phyloP scores from a whole-genome alignment of 192 early-diverging fungal genomes.

The Coemansia sp. region DNA sequence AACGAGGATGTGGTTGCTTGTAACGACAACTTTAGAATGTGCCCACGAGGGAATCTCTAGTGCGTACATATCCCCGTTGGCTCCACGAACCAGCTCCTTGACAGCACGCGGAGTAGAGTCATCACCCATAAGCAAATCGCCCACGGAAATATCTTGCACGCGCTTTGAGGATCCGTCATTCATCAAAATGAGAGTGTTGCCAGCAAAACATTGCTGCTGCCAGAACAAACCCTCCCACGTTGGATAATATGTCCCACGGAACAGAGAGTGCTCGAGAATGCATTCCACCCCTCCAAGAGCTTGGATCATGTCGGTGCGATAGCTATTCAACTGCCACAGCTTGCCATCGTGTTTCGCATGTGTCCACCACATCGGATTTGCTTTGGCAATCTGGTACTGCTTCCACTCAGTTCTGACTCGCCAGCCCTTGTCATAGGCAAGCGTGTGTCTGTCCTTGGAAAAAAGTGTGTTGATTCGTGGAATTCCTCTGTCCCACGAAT shows the following conservation, averaged over 20 bases:
- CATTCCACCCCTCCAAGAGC: constrained; percentile 98
- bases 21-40: constrained; percentile 15
- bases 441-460: constrained; percentile 97
- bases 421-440: constrained; percentile 99
- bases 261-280: constrained; percentile 97
- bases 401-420: constrained; percentile 95
- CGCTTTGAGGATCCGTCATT: constrained; percentile 39
- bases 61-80: constrained; percentile 29
- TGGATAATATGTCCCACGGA: constrained; percentile 97
- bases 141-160: constrained; percentile 48
- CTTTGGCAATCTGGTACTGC: constrained; percentile 93
- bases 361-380: constrained; percentile 98
- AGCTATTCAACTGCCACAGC: constrained; percentile 93
- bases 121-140: constrained; percentile 58
- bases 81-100: constrained; percentile 31
- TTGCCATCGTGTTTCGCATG: constrained; percentile 80
- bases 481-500: constrained; percentile 98
- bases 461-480: constrained; percentile 98
- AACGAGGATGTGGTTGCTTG: constrained; percentile 44
- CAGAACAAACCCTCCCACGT: constrained; percentile 99
- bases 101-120: constrained; percentile 54
- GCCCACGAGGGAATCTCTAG: constrained; percentile 26
- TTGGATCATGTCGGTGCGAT: constrained; percentile 99
- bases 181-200: constrained; percentile 58
- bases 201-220: constrained; percentile 71